Base-by-base conservation (phyloP, 208 protist genomes). In the Leishmania tarentolae region DNA sequence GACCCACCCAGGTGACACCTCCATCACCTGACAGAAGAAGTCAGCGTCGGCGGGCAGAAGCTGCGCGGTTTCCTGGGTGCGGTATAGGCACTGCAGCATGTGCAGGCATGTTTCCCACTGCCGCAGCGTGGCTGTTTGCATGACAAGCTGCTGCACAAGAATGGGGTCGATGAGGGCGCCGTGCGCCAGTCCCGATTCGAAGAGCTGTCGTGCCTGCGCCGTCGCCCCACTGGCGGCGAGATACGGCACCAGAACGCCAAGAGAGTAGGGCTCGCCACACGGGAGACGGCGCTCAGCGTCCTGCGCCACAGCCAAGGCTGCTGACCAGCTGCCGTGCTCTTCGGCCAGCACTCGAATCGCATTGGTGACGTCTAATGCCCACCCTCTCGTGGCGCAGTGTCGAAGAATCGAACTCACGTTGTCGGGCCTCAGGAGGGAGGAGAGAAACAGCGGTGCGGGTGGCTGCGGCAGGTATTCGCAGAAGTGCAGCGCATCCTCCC, bases 31-130 rank as follows among this genome's bases (percentile, higher is more conserved):
- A 31, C 86, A 84, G 85, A 92, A 94, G 57, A 95, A 91, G 44
- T 91, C 87, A 21, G 86, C 77, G 79, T 87, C 86, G 63, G 83
- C 85, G 42, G 91, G 88, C 71, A 91, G 88, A 71, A 95, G 84
- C 77, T 94, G 87, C 59, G 86, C 81, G 2, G 87, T 88, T 81
- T 95, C 92, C 69, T 90, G 89, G 57, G 90, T 94, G 42, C 85
- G 87, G 63, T 87, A 78, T 52, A 95, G 87, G 50, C 82, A 83
- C 56, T 86, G 80, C 42, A 95, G 83, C 91, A 97, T 95, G 84
- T 90, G 87, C 80, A 97, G 87, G 50, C 88, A 92, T 71, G 83
- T 90, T 73, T 90, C 83, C 92, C 92, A 95, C 81, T 94, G 92
- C 59, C 89, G 82, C 69, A 90, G 75, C 71, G 82, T 75, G 46